Evolutionary conservation across 108 stramenopile species (phyloP), one percentile per base, ranked within the genome.

Genomic region (Craspedostauros australis): DNA sequence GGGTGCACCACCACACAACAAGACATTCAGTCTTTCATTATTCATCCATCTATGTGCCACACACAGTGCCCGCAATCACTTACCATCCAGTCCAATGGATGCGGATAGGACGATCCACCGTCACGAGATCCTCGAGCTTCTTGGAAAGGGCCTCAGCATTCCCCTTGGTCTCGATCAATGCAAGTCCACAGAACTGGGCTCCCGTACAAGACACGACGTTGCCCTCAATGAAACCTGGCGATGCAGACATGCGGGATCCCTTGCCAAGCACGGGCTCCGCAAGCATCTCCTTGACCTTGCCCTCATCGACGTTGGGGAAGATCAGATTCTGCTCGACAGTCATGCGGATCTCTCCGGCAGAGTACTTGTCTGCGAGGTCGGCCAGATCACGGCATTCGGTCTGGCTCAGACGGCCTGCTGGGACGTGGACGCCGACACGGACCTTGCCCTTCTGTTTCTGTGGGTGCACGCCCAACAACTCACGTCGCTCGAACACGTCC

Each of bases 31-130:
- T n/a, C n/a, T n/a, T n/a, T n/a, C n/a, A n/a, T n/a, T n/a, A n/a
- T n/a, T n/a, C n/a, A n/a, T n/a, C n/a, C n/a, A n/a, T n/a, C n/a
- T n/a, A n/a, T n/a, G n/a, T n/a, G n/a, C n/a, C n/a, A n/a, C n/a
- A n/a, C n/a, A n/a, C n/a, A n/a, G n/a, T n/a, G n/a, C n/a, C n/a
- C n/a, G n/a, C n/a, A n/a, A 12, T 5, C 6, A 67, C 72, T 67
- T 54, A 73, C 72, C 82, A 94, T 0, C 93, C 93, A 48, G 90
- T 90, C 88, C 88, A 92, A 53, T 94, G 93, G 50, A 94, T 89
- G 46, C 89, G 77, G 44, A 91, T 73, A 9, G 81, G 70, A 43
- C 77, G 62, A 25, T 80, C 66, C 9, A 88, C 68, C 16, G 76
- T 67, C 1, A 91, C 80, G n/a, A 79, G 60, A 16, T 59, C 64